Base-by-base conservation (phyloP, 2,329 filamentous ascomycete genomes). In the Calonectria multiphialidica region DNA sequence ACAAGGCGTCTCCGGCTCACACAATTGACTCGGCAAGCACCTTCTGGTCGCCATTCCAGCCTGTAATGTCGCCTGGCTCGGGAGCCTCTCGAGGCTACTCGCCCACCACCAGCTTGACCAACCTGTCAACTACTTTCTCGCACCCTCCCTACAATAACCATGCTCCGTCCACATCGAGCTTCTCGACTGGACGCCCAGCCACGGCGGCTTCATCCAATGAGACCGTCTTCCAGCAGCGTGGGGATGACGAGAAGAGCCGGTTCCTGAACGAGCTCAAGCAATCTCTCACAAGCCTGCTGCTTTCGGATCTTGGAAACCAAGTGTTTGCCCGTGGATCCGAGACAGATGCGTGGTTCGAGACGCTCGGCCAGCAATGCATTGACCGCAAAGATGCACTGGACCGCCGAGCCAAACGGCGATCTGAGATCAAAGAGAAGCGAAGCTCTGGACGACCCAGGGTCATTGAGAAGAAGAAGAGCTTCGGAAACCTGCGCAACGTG, bases 321-420 rank as follows among this genome's bases (percentile, higher is more conserved):
- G 93, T 98, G 1, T 97, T 97, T 82, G 91, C 92, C n/a, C 91
- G 90, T 63, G 97, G 97, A 3, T 98, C 95, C 49, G 97, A 99
- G 85, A 98, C 96, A 0, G 97, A 98, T 82, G 88, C 88, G 3
- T 98, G 96, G 93, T 97, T 98, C 76, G 88, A 90, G 65, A 90
- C 90, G 16, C 82, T 95, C 8, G 91, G 91, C 3, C 90, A 93
- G 76, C 87, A 93, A 75, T 93, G 91, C 79, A 91, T 92, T 65
- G 90, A 92, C 45, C 87, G 91, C 30, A 90, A 89, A 57, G 89
- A 92, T 62, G 87, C 88, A 4, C 83, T 89, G 37, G 87, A 91
- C 71, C 84, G 85, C 45, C 86, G 87, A 59, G 85, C 86, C 63
- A 80, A 86, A 72, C 80, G 87, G 71, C 80, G 80, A 37, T 76